Evolutionary conservation across 2,329 filamentous ascomycete species (phyloP).

Genomic region (Colletotrichum lentis): DNA sequence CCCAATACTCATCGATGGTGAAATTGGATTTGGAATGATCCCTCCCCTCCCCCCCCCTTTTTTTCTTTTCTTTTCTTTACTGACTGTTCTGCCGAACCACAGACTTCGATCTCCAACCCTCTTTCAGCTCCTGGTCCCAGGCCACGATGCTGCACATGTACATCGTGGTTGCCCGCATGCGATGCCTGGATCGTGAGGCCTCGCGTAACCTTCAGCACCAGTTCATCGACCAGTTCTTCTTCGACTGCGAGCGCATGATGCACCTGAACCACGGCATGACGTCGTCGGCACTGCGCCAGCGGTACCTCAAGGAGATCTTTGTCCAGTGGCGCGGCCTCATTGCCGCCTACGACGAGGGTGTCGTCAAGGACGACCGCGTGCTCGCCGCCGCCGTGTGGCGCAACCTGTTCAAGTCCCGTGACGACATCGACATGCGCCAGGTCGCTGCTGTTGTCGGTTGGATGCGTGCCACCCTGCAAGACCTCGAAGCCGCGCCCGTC

Average conservation of each 20-base stretch:
- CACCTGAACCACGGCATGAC: constrained; percentile 78
- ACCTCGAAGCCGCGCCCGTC: constrained; percentile 61
- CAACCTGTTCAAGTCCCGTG: constrained; percentile 82
- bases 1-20: neutral
- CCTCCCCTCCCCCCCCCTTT: no score
- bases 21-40: neutral
- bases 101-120: constrained; percentile 83
- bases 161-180: constrained; percentile 82
- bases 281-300: constrained; percentile 66
- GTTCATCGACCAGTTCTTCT: constrained; percentile 94
- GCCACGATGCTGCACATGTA: constrained; percentile 98
- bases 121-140: constrained; percentile 95
- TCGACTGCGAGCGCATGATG: constrained; percentile 85
- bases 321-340: constrained; percentile 90
- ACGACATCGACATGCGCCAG: constrained; percentile 59
- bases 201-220: constrained; percentile 85
- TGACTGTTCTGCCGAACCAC: constrained; percentile 29
- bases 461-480: constrained; percentile 59
- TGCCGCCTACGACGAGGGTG: constrained; percentile 83
- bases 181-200: constrained; percentile 75
- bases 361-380: constrained; percentile 78
- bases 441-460: constrained; percentile 65
- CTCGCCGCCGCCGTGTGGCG: constrained; percentile 88
- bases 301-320: constrained; percentile 86
- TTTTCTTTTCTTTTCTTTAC: neutral